Conservation (phyloP, 768 basidiomycete genomes). For the Leccinum pellstonianum region DNA sequence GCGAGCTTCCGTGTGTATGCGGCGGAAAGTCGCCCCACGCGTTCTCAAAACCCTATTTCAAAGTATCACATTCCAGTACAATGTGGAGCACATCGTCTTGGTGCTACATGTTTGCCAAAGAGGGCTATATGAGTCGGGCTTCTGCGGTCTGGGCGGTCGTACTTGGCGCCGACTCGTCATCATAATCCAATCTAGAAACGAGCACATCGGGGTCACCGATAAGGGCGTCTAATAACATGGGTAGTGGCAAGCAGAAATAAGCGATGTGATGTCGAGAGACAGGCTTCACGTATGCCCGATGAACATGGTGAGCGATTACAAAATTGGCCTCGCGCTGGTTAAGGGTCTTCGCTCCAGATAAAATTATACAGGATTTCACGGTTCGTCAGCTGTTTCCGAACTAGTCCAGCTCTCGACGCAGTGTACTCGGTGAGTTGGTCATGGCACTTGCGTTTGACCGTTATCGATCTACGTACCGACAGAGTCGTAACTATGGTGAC, state of each 20-base stretch:
- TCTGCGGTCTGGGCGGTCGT: slow-evolving; percentile 17
- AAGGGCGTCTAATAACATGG: background rate
- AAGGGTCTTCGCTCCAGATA: background rate
- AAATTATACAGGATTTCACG: background rate
- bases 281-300: background rate
- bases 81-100: slow-evolving; percentile 16
- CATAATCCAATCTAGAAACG: slow-evolving; percentile 50
- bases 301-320: background rate
- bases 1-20: slow-evolving; percentile 28
- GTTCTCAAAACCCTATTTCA: slow-evolving; percentile 49
- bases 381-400: background rate
- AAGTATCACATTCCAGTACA: slow-evolving; percentile 10
- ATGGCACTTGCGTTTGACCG: background rate
- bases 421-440: background rate
- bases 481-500: background rate
- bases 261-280: slow-evolving; percentile 2
- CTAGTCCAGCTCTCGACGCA: background rate
- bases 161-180: slow-evolving; percentile 14
- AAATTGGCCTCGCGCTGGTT: background rate
- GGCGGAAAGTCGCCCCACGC: slow-evolving; percentile 43
- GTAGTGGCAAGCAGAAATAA: slow-evolving; percentile 15
- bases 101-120: slow-evolving; percentile 41
- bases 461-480: background rate
- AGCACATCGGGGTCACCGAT: slow-evolving; percentile 35
- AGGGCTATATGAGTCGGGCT: slow-evolving; percentile 56